Evolutionary conservation across 2,329 filamentous ascomycete genomes (phyloP).

Genomic region (Thelonectria rubi): DNA sequence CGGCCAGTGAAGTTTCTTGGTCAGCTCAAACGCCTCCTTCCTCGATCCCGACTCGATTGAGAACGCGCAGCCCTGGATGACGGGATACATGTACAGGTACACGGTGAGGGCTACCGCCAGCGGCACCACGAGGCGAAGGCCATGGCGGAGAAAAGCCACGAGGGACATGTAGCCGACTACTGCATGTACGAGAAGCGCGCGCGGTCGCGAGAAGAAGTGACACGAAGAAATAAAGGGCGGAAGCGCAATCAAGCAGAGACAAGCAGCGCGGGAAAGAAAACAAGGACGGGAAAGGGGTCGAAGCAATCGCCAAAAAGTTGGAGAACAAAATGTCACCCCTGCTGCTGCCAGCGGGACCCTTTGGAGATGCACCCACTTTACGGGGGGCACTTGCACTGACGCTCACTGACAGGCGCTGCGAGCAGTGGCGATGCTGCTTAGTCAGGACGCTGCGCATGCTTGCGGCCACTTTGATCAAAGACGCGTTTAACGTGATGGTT

Average conservation of each 20-base stretch:
- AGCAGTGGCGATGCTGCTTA: no score
- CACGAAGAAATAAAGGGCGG: background rate
- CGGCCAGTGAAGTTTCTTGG: conserved; percentile 55
- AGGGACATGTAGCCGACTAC: conserved; percentile 59
- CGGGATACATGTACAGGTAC: conserved; percentile 89
- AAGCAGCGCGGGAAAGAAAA: conserved; percentile 8
- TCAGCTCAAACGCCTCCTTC: conserved; percentile 47
- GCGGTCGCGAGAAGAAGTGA: background rate
- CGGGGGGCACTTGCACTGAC: background rate
- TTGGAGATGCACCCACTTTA: conserved; percentile 8
- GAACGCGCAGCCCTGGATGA: conserved; percentile 83
- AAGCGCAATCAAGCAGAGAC: background rate
- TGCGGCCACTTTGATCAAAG: background rate
- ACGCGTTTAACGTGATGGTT: no score
- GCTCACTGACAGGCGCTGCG: no score
- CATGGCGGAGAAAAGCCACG: conserved; percentile 64
- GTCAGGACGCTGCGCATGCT: conserved; percentile 14
- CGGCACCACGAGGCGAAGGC: conserved; percentile 63
- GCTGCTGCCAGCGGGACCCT: background rate
- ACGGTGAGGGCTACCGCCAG: conserved; percentile 74
- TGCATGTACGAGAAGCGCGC: conserved; percentile 46
- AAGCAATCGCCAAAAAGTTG: conserved; percentile 23
- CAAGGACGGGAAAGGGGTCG: conserved; percentile 23
- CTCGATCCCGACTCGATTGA: conserved; percentile 60
- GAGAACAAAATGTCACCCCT: background rate